Base-by-base conservation (phyloP, 345 rosid species). In the Odontarrhena argentea region DNA sequence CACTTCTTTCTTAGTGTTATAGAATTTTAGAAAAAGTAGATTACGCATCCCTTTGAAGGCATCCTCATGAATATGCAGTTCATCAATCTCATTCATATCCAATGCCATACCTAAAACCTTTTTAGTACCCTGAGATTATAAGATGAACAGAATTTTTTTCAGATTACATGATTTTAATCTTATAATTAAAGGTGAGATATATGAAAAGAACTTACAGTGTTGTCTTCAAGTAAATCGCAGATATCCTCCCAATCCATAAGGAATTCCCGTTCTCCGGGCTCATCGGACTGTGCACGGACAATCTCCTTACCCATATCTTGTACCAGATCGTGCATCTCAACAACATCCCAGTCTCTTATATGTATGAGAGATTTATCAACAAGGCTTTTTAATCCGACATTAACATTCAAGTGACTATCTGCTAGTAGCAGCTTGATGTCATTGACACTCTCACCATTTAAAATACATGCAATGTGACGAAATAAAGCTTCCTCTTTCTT, bases 381-480 rank as follows among this genome's bases (percentile, higher is more conserved):
- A 0, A 78, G 74, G 54, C 3, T 25, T 24, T 49, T 18, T 18
- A 18, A 18, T 18, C 22, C 22, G 22, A 18, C 22, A 18, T 18
- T 18, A 18, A 18, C 22, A 25, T 56, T 4, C 28, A 9, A n/a
- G 24, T 52, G 37, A 58, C 60, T 51, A 10, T 30, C 50, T 1
- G 54, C 70, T 0, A 71, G 54, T 0, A 44, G 0, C 22, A 7
- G 58, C 44, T 32, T 30, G 9, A 5, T 1, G 24, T 14, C 67
- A 43, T 10, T 0, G 0, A 5, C 14, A 0, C 22, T 3, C 1
- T 7, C 14, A 1, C 70, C 67, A 4, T 46, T 65, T 3, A 70
- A 71, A 38, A 75, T 64, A 28, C 74, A 70, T 12, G 74, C 76
- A 7, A 79, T 68, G 15, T 71, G 77, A 11, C 68, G 60, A 71